Evolutionary conservation across 495 filamentous ascomycete genomes (phyloP).

Genomic region (Neurospora sublineolata): DNA sequence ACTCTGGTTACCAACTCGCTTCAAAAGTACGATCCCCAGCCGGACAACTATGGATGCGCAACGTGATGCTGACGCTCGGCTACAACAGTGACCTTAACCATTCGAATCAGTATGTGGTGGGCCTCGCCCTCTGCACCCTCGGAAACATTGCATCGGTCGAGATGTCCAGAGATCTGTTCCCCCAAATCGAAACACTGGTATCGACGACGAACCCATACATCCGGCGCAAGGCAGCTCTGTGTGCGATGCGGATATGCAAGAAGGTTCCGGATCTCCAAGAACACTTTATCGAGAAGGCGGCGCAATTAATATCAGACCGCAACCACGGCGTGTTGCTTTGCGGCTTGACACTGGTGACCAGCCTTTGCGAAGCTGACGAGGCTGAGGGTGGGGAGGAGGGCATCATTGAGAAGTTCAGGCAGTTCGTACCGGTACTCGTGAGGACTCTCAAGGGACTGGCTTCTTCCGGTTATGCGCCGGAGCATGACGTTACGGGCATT

Average conservation of each 20-base stretch:
- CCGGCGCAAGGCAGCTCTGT: constrained; percentile 91
- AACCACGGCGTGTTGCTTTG: constrained; percentile 94
- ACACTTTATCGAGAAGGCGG: constrained; percentile 89
- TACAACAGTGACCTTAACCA: constrained; percentile 76
- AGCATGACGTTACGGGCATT: constrained; percentile 95
- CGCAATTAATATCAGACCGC: constrained; percentile 71
- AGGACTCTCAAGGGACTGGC: constrained; percentile 82
- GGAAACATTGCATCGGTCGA: constrained; percentile 96
- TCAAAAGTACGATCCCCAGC: constrained; percentile 61
- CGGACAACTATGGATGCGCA: neutral
- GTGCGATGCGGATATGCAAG: constrained; percentile 97
- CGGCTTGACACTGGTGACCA: constrained; percentile 80
- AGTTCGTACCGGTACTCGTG: constrained; percentile 67
- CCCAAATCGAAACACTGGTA: constrained; percentile 82
- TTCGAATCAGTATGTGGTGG: constrained; percentile 97
- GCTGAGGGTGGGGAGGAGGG: constrained; percentile 75
- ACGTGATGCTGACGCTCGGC: constrained; percentile 17
- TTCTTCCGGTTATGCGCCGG: constrained; percentile 91
- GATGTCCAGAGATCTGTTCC: constrained; percentile 96
- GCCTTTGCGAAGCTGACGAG: constrained; percentile 89
- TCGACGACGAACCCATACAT: constrained; percentile 95
- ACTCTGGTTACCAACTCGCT: constrained; percentile 95
- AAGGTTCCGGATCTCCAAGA: constrained; percentile 97
- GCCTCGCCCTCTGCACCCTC: constrained; percentile 85
- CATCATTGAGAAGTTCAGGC: constrained; percentile 80